Conservation (phyloP, 305 asterid genomes). For the Lippia alba region DNA sequence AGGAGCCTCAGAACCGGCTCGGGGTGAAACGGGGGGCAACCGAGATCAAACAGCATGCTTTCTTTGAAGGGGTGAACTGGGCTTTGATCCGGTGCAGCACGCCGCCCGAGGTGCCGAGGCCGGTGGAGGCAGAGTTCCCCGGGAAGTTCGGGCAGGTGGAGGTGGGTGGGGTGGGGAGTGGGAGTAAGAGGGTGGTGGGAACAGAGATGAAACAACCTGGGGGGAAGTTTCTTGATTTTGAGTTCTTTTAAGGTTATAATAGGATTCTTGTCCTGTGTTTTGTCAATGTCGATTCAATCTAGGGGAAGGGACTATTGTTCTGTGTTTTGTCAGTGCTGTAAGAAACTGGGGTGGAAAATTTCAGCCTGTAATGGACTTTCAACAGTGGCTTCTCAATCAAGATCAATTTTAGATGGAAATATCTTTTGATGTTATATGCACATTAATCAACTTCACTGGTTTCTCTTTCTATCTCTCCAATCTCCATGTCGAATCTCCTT, state of each 20-base stretch:
- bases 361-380: conserved; percentile 29
- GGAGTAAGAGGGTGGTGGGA: conserved; percentile 71
- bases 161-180: conserved; percentile 57
- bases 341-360: conserved; percentile 15
- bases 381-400: conserved; percentile 15
- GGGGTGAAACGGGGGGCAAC: conserved; percentile 94
- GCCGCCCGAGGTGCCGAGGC: conserved; percentile 95
- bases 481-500: neutral
- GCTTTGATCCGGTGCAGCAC: conserved; percentile 94
- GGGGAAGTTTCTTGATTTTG: conserved; percentile 96
- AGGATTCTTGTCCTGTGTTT: conserved; percentile 36
- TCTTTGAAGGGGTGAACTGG: conserved; percentile 97
- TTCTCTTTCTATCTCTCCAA: neutral
- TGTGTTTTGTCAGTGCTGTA: conserved; percentile 28
- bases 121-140: conserved; percentile 70
- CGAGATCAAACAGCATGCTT: conserved; percentile 93
- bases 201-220: conserved; percentile 68
- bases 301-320: conserved; percentile 14
- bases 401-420: conserved; percentile 14
- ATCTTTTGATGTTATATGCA: neutral
- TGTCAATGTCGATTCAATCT: conserved; percentile 32
- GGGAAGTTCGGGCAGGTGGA: conserved; percentile 66
- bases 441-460: neutral
- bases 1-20: conserved; percentile 92
- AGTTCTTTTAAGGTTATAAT: conserved; percentile 78